Conservation (phyloP, 345 rosid species). For the Populus alba region DNA sequence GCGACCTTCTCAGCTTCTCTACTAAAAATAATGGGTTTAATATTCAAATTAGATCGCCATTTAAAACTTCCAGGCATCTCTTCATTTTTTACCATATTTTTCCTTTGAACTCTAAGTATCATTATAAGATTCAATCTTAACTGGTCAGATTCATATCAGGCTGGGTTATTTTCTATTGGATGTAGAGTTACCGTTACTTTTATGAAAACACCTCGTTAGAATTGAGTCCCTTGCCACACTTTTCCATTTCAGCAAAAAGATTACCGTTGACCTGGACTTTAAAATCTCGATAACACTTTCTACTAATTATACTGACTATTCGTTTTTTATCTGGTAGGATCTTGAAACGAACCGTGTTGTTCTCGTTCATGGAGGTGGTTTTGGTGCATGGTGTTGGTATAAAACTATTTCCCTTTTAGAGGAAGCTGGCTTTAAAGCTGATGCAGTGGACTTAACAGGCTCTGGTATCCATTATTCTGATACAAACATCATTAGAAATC, state of each 20-base stretch:
- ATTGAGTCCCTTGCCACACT: neutral
- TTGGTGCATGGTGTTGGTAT: constrained; percentile 91
- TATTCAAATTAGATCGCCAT: too few species aligned
- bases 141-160: neutral
- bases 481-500: constrained; percentile 34
- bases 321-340: constrained; percentile 1
- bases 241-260: neutral
- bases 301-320: neutral
- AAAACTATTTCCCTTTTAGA: constrained; percentile 65
- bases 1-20: too few species aligned
- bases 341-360: constrained; percentile 55
- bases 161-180: neutral
- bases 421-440: constrained; percentile 55
- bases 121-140: too few species aligned
- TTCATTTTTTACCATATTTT: neutral
- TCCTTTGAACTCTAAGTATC: neutral
- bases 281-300: neutral
- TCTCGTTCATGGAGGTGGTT: constrained; percentile 85
- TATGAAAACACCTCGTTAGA: neutral
- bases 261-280: neutral
- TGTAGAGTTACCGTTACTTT: neutral
- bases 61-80: neutral
- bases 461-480: constrained; percentile 55
- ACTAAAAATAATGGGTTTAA: too few species aligned
- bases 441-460: constrained; percentile 63